Evolutionary conservation across 2,329 filamentous ascomycete genomes (phyloP), one percentile per base, ranked within the genome.

Genomic region (Hirsutella thompsonii): DNA sequence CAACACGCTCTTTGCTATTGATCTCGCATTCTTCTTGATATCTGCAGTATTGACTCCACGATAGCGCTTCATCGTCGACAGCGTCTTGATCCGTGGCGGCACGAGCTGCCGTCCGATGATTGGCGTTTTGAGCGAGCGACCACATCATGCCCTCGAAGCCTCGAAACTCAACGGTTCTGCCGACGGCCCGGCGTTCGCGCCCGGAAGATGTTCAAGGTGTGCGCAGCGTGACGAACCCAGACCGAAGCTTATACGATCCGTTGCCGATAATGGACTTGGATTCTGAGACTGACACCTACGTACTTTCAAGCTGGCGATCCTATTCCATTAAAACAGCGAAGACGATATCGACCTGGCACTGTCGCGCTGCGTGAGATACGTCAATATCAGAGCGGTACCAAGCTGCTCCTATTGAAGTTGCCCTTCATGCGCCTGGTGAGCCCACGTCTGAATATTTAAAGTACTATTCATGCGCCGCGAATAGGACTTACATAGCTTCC

Each of bases 301-400:
- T 20, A n/a, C n/a, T n/a, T n/a, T n/a, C 13, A 26, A 87, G 82
- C 83, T 52, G 83, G 83, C 44, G 83, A 88, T 52, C 83, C 83
- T 23, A 64, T 84, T 36, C 82, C 83, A 1, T 67, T 72, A 44
- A 66, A 63, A 44, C 70, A 71, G 49, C 76, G 71, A 49, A 73
- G 73, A 48, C 74, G 83, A 49, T 88, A 86, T 56, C 74, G 69
- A 42, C 83, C 83, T 1, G 88, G 88, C 55, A 95, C 89, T 35
- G 73, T 86, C 50, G 90, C 92, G 41, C 73, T 96, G 42, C 82
- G 83, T 63, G 90, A 96, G 67, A 96, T 96, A 61, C 75, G 89
- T 59, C 79, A 77, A 54, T 93, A 93, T 61, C 92, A 96, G 66
- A 83, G 81, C 62, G 84, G 79, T 47, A 94, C 87, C 45, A 89